Evolutionary conservation across 1,284 basidiomycete genomes (phyloP), one percentile per base, ranked within the genome.

Genomic region (Apiotrichum akiyoshidainum): DNA sequence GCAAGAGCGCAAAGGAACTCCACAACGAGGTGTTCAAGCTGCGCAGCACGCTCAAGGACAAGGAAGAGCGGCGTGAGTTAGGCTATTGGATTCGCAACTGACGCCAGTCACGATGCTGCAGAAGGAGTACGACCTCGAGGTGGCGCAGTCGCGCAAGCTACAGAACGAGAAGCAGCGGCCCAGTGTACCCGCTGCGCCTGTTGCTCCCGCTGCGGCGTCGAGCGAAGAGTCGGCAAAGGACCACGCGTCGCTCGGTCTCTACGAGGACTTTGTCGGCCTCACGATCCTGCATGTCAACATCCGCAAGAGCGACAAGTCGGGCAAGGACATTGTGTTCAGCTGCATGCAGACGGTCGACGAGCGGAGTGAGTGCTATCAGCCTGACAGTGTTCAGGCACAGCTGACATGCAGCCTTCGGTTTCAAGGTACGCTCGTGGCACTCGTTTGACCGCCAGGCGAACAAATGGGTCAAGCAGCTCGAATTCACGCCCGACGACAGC

Each of bases 181-280:
- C 13, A 46, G 49, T 22, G 46, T 39, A 10, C 42, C 52, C 42
- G 21, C 37, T 1, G 37, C 56, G 2, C 33, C 57, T 1, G 21
- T 47, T 5, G n/a, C 40, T 0, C 12, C 40, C 7, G 46, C 39
- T 10, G 34, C 52, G 4, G 41, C 44, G 2, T 26, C 42, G 5
- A 34, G 14, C 3, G 57, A 55, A 14, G 47, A 49, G 34, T 46
- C 49, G n/a, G 60, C 59, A 33, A 56, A 56, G 46, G 52, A 62
- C 48, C 33, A 48, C 14, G 40, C 40, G 5, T 52, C 58, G 17
- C 58, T 78, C 17, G 57, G 65, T 40, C 65, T 77, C 21, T 78
- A 78, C 58, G 76, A 77, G 57, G 76, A 78, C 51, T 39, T 78
- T 42, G 74, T 72, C 5, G 68, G 74, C 34, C 57, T 78, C 12